Evolutionary conservation across 345 rosid species (phyloP).

Genomic region (Citropsis articulata): DNA sequence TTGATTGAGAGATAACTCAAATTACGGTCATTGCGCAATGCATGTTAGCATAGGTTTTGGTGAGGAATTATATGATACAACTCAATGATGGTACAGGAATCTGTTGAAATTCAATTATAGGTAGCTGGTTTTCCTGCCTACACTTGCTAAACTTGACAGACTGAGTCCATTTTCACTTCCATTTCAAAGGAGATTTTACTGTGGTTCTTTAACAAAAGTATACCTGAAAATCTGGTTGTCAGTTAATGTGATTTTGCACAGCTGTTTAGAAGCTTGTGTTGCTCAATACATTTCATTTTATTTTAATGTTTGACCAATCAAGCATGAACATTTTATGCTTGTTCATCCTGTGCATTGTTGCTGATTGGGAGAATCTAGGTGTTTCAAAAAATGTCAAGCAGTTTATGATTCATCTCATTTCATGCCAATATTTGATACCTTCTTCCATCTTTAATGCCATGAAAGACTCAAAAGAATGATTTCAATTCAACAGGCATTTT

Average conservation of each 20-base stretch:
- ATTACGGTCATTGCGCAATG: not conserved
- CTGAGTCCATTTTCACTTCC: not conserved
- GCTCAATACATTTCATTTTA: not conserved
- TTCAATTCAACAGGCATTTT: not conserved
- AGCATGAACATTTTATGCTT: not conserved
- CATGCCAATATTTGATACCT: not conserved
- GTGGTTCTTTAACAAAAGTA: not conserved
- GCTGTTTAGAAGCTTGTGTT: not conserved
- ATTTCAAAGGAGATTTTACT: not conserved
- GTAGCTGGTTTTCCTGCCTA: not conserved
- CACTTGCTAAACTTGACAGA: not conserved
- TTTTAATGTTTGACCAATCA: not conserved
- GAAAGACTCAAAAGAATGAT: not conserved
- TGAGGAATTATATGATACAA: not conserved
- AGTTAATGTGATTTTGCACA: not conserved
- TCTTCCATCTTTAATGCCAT: not conserved
- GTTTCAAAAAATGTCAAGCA: not conserved
- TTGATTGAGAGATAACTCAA: not conserved
- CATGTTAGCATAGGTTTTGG: not conserved
- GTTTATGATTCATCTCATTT: not conserved
- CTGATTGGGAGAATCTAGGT: not conserved
- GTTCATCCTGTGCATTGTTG: not conserved
- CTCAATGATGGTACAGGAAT: not conserved
- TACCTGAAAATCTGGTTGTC: not conserved
- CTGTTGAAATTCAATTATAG: not conserved